Conservation (phyloP, 805 yeast species). For the Wickerhamomyces alni region DNA sequence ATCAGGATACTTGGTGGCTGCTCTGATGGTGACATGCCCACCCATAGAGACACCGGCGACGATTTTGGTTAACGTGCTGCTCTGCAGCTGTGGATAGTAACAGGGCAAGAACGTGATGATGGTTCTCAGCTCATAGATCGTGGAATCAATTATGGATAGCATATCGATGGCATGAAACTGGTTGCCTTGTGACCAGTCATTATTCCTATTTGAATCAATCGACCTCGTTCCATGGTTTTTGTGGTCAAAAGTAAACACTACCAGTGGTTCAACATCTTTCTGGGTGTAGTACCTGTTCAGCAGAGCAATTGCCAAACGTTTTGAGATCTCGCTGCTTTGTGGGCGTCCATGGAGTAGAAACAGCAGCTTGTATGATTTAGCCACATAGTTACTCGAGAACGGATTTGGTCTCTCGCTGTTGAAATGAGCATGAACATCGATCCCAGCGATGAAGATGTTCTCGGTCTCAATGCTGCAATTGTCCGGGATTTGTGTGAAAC, state of each 20-base stretch:
- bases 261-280: conserved; percentile 1
- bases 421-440: conserved; percentile 1
- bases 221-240: conserved; percentile 18
- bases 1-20: conserved; percentile 8
- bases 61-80: conserved; percentile 2
- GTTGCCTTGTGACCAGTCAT: conserved; percentile 13
- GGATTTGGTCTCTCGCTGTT: not conserved
- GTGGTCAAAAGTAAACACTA: conserved; percentile 16
- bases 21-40: conserved; percentile 17
- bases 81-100: conserved; percentile 5
- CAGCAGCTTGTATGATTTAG: not conserved
- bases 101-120: conserved; percentile 14
- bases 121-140: conserved; percentile 12
- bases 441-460: not conserved
- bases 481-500: too few species aligned
- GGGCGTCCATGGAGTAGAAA: not conserved
- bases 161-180: conserved; percentile 14
- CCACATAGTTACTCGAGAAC: not conserved
- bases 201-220: conserved; percentile 6
- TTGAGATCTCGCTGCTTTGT: not conserved
- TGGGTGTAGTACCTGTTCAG: not conserved
- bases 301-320: not conserved
- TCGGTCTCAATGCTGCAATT: too few species aligned
- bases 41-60: conserved; percentile 22
- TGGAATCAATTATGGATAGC: conserved; percentile 15